phyloP scores from a whole-genome alignment of 345 rosid species.

The Chamaenerion angustifolium region DNA sequence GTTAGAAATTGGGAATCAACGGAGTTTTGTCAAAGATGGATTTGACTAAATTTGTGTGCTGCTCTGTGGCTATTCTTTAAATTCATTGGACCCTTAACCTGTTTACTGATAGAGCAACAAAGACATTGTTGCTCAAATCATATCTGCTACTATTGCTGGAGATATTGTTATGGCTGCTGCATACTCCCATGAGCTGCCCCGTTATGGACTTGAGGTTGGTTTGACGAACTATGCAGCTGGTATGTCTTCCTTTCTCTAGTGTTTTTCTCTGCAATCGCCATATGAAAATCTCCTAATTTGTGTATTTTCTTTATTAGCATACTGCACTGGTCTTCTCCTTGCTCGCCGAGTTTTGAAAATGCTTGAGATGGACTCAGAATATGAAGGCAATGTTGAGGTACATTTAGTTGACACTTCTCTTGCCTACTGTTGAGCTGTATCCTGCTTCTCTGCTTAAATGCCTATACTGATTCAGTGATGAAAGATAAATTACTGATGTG shows the following conservation, averaged over 20 bases:
- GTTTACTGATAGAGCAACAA: slow-evolving; percentile 39
- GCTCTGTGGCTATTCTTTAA: too few relatives aligned
- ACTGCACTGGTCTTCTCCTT: slow-evolving; percentile 71
- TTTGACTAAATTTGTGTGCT: too few relatives aligned
- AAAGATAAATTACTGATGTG: too few relatives aligned
- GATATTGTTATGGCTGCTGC: slow-evolving; percentile 54
- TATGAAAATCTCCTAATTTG: neutral
- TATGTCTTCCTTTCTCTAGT: slow-evolving; percentile 5
- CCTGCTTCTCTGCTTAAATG: neutral
- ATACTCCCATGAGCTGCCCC: slow-evolving; percentile 51
- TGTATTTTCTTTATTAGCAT: slow-evolving; percentile 23
- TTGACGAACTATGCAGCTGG: slow-evolving; percentile 65
- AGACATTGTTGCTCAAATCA: slow-evolving; percentile 45
- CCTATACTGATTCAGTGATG: neutral
- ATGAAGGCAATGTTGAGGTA: slow-evolving; percentile 69
- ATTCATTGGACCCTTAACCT: slow-evolving; percentile 10
- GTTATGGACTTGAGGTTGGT: slow-evolving; percentile 53
- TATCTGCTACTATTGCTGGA: slow-evolving; percentile 42
- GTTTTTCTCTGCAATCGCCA: neutral
- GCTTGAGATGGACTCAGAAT: slow-evolving; percentile 60
- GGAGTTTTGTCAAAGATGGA: too few relatives aligned
- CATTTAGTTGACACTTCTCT: neutral
- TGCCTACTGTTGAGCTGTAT: neutral
- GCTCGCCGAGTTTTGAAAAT: slow-evolving; percentile 58
- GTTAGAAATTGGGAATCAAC: too few relatives aligned